Conservation (phyloP, 805 yeast species). For the Isabelozyma gotoi region DNA sequence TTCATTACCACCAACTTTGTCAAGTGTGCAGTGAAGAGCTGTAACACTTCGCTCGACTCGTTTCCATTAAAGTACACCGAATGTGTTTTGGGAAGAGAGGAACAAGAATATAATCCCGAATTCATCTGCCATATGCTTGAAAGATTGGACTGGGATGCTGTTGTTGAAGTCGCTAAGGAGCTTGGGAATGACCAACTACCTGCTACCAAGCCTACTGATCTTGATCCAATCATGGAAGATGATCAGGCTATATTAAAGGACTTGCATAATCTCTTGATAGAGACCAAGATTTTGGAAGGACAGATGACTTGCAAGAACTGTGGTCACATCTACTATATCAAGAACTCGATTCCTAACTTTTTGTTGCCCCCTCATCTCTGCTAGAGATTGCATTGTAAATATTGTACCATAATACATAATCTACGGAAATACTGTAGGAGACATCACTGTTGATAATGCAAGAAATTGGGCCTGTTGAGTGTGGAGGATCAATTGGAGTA, state of each 20-base stretch:
- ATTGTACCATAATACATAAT: neutral
- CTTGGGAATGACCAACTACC: conserved; percentile 61
- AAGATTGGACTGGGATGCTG: conserved; percentile 86
- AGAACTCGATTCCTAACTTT: conserved; percentile 92
- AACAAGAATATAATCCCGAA: conserved; percentile 78
- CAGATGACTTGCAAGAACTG: conserved; percentile 87
- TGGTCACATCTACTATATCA: conserved; percentile 82
- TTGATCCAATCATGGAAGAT: conserved; percentile 54
- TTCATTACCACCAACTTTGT: conserved; percentile 95
- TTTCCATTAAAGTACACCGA: conserved; percentile 76
- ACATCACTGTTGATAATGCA: neutral
- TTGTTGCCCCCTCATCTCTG: conserved; percentile 93
- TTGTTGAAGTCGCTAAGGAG: conserved; percentile 74
- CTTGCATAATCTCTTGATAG: conserved; percentile 74
- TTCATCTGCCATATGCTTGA: conserved; percentile 75
- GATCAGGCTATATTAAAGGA: conserved; percentile 61
- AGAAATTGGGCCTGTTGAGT: neutral
- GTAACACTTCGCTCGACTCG: conserved; percentile 70
- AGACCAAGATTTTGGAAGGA: conserved; percentile 86
- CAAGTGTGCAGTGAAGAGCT: conserved; percentile 83
- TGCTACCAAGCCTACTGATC: conserved; percentile 55
- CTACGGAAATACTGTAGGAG: neutral
- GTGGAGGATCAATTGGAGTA: too few relatives aligned
- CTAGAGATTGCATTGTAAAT: conserved; percentile 5
- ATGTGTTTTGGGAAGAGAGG: conserved; percentile 73